phyloP scores from a whole-genome alignment of 1,284 basidiomycete genomes.

The Moniliella sp. region DNA sequence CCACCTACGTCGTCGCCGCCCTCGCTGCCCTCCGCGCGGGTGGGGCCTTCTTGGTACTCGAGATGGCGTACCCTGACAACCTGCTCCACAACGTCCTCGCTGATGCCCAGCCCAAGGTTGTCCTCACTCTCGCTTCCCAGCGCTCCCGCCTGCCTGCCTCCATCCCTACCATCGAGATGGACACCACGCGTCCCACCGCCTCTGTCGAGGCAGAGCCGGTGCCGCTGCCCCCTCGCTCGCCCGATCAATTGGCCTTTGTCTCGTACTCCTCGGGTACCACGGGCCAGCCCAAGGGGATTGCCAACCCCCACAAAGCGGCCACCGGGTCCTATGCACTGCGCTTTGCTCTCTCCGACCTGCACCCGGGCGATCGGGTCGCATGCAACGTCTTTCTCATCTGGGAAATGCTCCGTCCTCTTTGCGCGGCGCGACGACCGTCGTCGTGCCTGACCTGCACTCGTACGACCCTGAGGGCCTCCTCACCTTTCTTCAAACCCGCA shows the following conservation, averaged over 20 bases:
- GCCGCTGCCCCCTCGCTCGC: too few relatives aligned
- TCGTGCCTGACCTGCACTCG: slow-evolving; percentile 22
- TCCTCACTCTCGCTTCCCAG: slow-evolving; percentile 24
- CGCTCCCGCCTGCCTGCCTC: slow-evolving; percentile 10
- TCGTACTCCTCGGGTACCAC: slow-evolving; percentile 32
- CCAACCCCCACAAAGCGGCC: slow-evolving; percentile 28
- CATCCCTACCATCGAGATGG: slow-evolving; percentile 8
- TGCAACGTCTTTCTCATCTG: slow-evolving; percentile 33
- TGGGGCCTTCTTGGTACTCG: slow-evolving; percentile 31
- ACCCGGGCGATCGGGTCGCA: slow-evolving; percentile 22
- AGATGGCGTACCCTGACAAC: slow-evolving; percentile 26
- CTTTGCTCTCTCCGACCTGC: slow-evolving; percentile 20
- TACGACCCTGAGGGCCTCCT: slow-evolving; percentile 28
- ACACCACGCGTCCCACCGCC: slow-evolving; percentile 1
- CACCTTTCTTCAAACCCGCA: slow-evolving; percentile 11
- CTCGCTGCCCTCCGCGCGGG: slow-evolving; percentile 29
- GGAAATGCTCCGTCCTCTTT: slow-evolving; percentile 31
- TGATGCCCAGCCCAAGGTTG: slow-evolving; percentile 24
- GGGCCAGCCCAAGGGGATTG: slow-evolving; percentile 30
- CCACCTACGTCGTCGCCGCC: slow-evolving; percentile 28
- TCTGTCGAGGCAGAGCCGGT: slow-evolving; percentile 1
- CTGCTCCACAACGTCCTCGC: slow-evolving; percentile 26
- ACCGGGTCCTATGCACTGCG: slow-evolving; percentile 27
- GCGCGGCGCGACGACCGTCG: slow-evolving; percentile 25
- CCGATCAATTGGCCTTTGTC: slow-evolving; percentile 28